A percentile compares a stretch with the other conserved stretches of the same genome.
These are phyloP conservation scores for Backusella luteola DNA, from an alignment of 192 early-diverging fungal species.

Conservation along the genomic window DNA sequence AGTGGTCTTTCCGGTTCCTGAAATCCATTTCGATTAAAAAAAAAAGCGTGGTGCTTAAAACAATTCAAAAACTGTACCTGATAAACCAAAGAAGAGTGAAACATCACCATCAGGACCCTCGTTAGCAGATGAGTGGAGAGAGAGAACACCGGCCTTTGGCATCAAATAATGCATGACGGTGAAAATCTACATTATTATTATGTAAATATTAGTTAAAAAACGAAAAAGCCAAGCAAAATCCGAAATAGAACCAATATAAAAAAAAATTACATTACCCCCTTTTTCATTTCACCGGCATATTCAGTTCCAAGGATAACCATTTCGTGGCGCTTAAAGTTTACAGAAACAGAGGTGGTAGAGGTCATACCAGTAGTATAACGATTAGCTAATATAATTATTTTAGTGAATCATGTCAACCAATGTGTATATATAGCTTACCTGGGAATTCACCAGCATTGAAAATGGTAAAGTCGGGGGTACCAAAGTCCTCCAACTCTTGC, in stretches of 20 bases:
- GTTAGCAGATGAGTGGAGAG: constrained; percentile 92
- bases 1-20: constrained; percentile 91
- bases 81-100: constrained; percentile 98
- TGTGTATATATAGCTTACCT: not conserved
- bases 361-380: constrained; percentile 95
- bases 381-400: constrained; percentile 54
- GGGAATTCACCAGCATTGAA: constrained; percentile 95
- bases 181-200: constrained; percentile 55
- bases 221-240: not conserved
- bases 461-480: constrained; percentile 97
- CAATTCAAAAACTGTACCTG: constrained; percentile 45
- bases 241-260: not conserved
- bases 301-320: constrained; percentile 98
- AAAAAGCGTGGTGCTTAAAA: not conserved
- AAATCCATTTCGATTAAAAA: not conserved
- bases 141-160: constrained; percentile 92
- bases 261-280: constrained; percentile 34
- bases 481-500: constrained; percentile 87
- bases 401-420: not conserved
- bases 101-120: constrained; percentile 87
- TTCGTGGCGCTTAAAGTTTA: constrained; percentile 91
- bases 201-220: not conserved
- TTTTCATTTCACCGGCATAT: constrained; percentile 52
- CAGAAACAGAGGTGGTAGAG: constrained; percentile 84
- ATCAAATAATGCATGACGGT: constrained; percentile 99